Base-by-base conservation (phyloP, 768 basidiomycete species). In the Chalciporus piperatus region DNA sequence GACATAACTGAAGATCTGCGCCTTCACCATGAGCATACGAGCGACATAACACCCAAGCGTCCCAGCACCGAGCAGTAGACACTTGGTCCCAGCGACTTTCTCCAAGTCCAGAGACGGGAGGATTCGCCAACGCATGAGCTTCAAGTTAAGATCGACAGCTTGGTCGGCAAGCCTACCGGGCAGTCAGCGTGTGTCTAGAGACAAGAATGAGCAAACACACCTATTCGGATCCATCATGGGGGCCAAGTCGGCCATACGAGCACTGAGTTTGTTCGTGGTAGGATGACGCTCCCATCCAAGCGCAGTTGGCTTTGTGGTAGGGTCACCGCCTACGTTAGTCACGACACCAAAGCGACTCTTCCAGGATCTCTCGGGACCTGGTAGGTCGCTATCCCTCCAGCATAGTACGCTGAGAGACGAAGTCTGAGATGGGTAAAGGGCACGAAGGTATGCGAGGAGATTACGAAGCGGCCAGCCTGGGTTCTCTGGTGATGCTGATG, bases 41-140 rank as follows among this genome's bases (percentile, higher is more conserved):
- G 94, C 84, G 27, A 98, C 96, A 63, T 98, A 98, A 67, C 97
- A 99, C 0, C 97, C 96, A 10, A 99, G 76, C 0, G 97, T 99
- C 1, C 97, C 97, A 0, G 96, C 95, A 3, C 97, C 97, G 1
- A 99, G 82, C 0, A 98, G 74, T 1, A 99, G 72, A 65, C 92
- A 96, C 52, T 73, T 80, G 3, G 94, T 92, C 0, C 68, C 63
- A 2, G 91, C 84, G 19, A 99, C 80, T 70, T 86, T 91, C 47
- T 97, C 95, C 12, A 98, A 78, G 57, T 98, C 81, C 44, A 99
- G 82, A 1, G 80, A 72, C 13, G 97, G 97, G 17, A 98, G 74
- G 57, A 98, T 93, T 17, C 96, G 81, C 96, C 96, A 98, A 17
- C 92, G 82, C 96, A 99, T 98, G 38, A 99, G 79, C 66, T 98